Conservation (phyloP, 352 stramenopile genomes). For the Pythium periplocum region DNA sequence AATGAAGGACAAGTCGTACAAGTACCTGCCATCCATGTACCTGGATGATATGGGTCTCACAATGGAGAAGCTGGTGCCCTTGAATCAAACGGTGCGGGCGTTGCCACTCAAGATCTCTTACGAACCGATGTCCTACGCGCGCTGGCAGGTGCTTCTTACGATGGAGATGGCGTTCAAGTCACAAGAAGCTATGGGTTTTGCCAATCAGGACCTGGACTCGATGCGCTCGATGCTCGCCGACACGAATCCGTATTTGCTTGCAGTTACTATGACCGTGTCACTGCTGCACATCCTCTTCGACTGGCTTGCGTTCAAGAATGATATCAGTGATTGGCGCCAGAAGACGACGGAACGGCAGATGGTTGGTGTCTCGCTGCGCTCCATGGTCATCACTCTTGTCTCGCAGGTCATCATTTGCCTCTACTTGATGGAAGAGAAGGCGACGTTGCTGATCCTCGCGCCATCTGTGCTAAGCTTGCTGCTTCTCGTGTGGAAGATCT, state of each 20-base stretch:
- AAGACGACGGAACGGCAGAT: conserved; percentile 88
- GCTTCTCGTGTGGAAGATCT: conserved; percentile 89
- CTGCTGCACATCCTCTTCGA: conserved; percentile 97
- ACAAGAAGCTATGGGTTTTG: conserved; percentile 60
- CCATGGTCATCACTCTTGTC: conserved; percentile 91
- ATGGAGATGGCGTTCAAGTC: conserved; percentile 56
- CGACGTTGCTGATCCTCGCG: conserved; percentile 89
- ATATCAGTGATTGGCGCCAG: conserved; percentile 95
- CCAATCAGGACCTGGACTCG: conserved; percentile 71
- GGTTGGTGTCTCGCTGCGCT: conserved; percentile 91
- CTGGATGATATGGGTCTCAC: conserved; percentile 72
- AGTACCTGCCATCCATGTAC: conserved; percentile 74
- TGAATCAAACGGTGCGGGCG: conserved; percentile 48
- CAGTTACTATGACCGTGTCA: conserved; percentile 93
- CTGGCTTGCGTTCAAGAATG: conserved; percentile 97
- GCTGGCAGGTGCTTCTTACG: conserved; percentile 76
- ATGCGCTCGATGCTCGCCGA: conserved; percentile 91
- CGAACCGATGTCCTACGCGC: conserved; percentile 70
- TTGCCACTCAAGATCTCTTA: conserved; percentile 68
- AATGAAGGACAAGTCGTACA: conserved; percentile 36
- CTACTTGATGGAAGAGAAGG: conserved; percentile 95
- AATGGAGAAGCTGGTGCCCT: conserved; percentile 57
- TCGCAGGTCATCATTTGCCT: conserved; percentile 93
- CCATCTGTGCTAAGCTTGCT: conserved; percentile 58
- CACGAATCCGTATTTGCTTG: conserved; percentile 94